Evolutionary conservation across 78 protist genomes (phyloP).

Genomic region (Dictyostelium purpureum): DNA sequence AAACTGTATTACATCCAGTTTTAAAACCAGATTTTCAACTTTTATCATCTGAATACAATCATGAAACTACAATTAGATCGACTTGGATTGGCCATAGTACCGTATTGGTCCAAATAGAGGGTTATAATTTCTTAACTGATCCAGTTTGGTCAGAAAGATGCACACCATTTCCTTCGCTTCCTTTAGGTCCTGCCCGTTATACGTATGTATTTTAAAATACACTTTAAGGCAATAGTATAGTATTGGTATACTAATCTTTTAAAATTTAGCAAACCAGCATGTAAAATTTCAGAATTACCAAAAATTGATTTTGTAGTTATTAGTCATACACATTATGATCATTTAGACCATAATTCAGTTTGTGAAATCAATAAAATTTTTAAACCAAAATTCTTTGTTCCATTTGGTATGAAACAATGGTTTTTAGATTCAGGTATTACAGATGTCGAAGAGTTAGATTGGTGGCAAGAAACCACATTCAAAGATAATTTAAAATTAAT

Average conservation of each 20-base stretch:
- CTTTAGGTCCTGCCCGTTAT: constrained; percentile 59
- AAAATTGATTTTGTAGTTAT: constrained; percentile 51
- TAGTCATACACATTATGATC: constrained; percentile 78
- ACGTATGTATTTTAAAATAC: too few relatives aligned
- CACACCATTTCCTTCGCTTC: constrained; percentile 50
- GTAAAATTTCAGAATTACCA: constrained; percentile 57
- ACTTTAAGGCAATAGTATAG: too few relatives aligned
- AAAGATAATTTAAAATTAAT: not conserved
- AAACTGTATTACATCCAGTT: constrained; percentile 15
- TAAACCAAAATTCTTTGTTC: constrained; percentile 42
- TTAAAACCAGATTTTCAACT: not conserved
- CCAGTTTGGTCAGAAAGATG: constrained; percentile 61
- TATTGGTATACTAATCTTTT: too few relatives aligned
- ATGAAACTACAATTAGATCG: not conserved
- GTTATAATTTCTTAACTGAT: constrained; percentile 68
- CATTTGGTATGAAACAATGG: constrained; percentile 54
- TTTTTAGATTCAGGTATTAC: constrained; percentile 1
- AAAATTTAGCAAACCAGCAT: constrained; percentile 41
- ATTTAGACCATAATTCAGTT: constrained; percentile 29
- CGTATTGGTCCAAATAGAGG: constrained; percentile 63
- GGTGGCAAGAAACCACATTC: constrained; percentile 68
- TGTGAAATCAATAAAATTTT: not conserved
- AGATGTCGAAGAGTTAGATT: constrained; percentile 53
- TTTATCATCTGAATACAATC: not conserved
- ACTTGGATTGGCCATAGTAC: constrained; percentile 82